phyloP scores from a whole-genome alignment of 176 grass and related monocot species.

The Rhynchospora pubera region DNA sequence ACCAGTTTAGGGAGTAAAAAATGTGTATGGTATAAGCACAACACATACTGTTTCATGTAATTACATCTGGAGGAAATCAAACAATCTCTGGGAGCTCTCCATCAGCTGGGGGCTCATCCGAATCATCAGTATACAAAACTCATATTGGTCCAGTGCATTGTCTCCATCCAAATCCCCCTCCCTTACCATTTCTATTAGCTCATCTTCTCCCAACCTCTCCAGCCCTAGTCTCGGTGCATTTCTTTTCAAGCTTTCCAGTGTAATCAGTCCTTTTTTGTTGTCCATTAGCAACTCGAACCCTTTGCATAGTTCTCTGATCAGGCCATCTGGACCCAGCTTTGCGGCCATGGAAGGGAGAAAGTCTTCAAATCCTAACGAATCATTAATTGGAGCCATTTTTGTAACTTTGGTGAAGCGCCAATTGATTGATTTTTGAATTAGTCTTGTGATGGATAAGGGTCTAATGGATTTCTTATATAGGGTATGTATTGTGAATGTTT shows the following conservation, averaged over 20 bases:
- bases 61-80: slow-evolving; percentile 23
- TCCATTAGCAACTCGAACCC: slow-evolving; percentile 92
- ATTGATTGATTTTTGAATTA: slow-evolving; percentile 2
- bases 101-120: slow-evolving; percentile 77
- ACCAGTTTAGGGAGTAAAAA: neutral
- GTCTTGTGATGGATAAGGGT: neutral
- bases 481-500: neutral
- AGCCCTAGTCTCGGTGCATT: slow-evolving; percentile 50
- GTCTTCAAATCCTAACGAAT: slow-evolving; percentile 46
- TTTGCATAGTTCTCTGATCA: slow-evolving; percentile 89
- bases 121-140: slow-evolving; percentile 92
- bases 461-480: slow-evolving; percentile 6
- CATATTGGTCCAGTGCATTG: slow-evolving; percentile 58
- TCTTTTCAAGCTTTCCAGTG: slow-evolving; percentile 65
- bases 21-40: neutral
- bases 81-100: slow-evolving; percentile 23
- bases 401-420: neutral
- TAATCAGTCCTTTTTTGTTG: slow-evolving; percentile 45
- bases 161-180: slow-evolving; percentile 79
- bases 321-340: slow-evolving; percentile 58
- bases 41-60: slow-evolving; percentile 11
- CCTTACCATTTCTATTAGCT: slow-evolving; percentile 56
- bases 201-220: slow-evolving; percentile 34
- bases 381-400: slow-evolving; percentile 1
- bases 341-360: slow-evolving; percentile 71